Percentiles rank a stretch among this genome's conserved stretches.
These are phyloP conservation scores for Sporothrix brunneoviolacea DNA, from an alignment of 2,329 filamentous ascomycete genomes.

Conservation along the genomic window DNA sequence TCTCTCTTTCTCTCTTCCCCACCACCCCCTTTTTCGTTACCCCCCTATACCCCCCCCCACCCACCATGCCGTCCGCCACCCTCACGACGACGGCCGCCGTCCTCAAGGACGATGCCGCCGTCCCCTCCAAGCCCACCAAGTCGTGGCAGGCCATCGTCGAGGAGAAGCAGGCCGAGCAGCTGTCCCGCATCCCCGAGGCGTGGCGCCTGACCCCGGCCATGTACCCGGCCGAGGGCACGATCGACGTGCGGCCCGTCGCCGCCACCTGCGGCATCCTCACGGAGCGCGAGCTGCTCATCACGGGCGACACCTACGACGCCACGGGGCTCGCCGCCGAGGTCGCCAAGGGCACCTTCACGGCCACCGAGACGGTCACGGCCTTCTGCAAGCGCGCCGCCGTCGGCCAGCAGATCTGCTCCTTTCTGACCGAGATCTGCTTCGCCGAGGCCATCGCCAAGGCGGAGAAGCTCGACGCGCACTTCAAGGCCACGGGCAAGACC, in stretches of 20 bases:
- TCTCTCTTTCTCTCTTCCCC: background rate
- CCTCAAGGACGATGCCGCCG: no score
- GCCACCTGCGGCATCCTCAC: slow-evolving; percentile 12
- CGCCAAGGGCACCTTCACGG: slow-evolving; percentile 9
- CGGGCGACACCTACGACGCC: slow-evolving; percentile 12
- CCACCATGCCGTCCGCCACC: slow-evolving; percentile 5
- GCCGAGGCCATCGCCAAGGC: slow-evolving; percentile 27
- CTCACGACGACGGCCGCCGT: slow-evolving; percentile 1
- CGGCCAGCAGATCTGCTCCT: slow-evolving; percentile 13
- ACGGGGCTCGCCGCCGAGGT: slow-evolving; percentile 11
- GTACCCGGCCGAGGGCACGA: slow-evolving; percentile 8
- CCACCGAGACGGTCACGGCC: slow-evolving; percentile 12
- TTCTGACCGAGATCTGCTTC: slow-evolving; percentile 37
- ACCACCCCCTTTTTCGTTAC: background rate
- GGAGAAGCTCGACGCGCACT: slow-evolving; percentile 27
- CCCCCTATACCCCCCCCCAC: no score
- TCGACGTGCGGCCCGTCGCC: slow-evolving; percentile 12
- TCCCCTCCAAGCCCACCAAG: background rate
- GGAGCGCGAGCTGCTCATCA: slow-evolving; percentile 15
- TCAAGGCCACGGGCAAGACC: slow-evolving; percentile 24
- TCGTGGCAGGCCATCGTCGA: slow-evolving; percentile 11
- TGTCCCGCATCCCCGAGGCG: slow-evolving; percentile 14
- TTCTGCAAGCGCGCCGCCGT: slow-evolving; percentile 17
- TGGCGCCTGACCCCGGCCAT: slow-evolving; percentile 13
- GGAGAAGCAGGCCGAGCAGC: slow-evolving; percentile 15